Evolutionary conservation across 345 rosid genomes (phyloP).

Genomic region (Arabidopsis suecica): DNA sequence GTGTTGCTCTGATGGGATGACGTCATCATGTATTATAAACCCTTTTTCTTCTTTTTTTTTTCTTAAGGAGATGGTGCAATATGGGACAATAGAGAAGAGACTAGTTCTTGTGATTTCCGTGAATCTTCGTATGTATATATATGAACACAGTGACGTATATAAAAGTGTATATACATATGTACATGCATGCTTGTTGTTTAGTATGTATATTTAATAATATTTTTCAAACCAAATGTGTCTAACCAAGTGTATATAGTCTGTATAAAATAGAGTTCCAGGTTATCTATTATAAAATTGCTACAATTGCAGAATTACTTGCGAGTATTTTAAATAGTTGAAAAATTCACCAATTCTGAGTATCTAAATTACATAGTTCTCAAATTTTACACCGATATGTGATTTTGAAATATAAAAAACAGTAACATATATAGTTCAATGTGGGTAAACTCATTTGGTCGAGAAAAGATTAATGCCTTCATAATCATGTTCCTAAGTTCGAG

Average conservation of each 20-base stretch:
- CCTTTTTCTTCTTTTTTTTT: neutral
- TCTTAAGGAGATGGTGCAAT: slow-evolving; percentile 14
- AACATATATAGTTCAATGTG: neutral
- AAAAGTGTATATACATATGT: neutral
- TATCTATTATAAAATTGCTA: too few species aligned
- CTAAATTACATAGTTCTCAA: neutral
- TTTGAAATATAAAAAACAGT: neutral
- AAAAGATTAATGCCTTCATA: neutral
- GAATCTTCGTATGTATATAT: slow-evolving; percentile 32
- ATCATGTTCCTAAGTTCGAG: slow-evolving; percentile 12
- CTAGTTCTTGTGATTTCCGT: slow-evolving; percentile 23
- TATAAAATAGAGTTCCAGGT: neutral
- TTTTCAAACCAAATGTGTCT: neutral
- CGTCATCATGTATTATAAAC: slow-evolving; percentile 26
- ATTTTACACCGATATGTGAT: neutral
- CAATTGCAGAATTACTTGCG: too few species aligned
- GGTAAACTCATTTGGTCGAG: slow-evolving; percentile 5
- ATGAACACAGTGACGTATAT: neutral
- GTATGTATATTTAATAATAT: neutral
- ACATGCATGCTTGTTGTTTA: slow-evolving; percentile 16
- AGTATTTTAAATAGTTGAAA: neutral
- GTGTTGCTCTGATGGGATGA: slow-evolving; percentile 43
- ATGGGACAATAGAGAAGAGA: slow-evolving; percentile 25
- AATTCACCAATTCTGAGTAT: neutral
- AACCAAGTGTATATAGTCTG: neutral